phyloP scores from a whole-genome alignment of 768 basidiomycete genomes.

The Lentinula sp. region DNA sequence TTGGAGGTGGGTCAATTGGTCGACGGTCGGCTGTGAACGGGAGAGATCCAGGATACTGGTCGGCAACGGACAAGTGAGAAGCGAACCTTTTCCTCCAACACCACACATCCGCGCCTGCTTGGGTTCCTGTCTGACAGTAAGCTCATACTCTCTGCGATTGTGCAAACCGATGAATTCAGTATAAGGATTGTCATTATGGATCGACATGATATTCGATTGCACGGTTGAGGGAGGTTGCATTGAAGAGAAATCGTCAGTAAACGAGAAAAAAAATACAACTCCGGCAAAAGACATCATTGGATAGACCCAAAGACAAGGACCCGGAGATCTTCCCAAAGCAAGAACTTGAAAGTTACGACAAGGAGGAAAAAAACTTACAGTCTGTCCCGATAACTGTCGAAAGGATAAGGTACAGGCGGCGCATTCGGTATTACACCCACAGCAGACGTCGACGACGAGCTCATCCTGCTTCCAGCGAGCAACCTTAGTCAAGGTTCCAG shows the following conservation, averaged over 20 bases:
- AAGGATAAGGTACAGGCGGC: constrained; percentile 7
- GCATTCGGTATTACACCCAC: not conserved
- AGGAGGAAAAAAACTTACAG: constrained; percentile 45
- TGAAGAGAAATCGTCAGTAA: not conserved
- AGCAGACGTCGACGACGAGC: constrained; percentile 1
- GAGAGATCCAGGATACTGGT: not conserved
- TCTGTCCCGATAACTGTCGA: constrained; percentile 6
- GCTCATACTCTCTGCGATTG: constrained; percentile 66
- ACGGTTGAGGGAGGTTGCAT: not conserved
- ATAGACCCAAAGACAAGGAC: constrained; percentile 5
- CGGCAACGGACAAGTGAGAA: constrained; percentile 9
- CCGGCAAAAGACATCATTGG: not conserved
- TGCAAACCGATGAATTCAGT: not conserved
- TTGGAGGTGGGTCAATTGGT: constrained; percentile 94
- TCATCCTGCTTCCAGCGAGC: not conserved
- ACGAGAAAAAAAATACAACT: not conserved
- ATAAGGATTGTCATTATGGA: not conserved
- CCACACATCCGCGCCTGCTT: constrained; percentile 91
- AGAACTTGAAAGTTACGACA: constrained; percentile 39
- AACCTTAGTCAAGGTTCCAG: not conserved
- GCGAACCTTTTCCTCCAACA: constrained; percentile 68
- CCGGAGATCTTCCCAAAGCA: constrained; percentile 27
- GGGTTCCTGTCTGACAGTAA: constrained; percentile 84
- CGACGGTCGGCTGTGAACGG: constrained; percentile 72
- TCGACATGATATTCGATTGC: not conserved